A percentile compares a stretch with the other conserved stretches of the same genome.
Conservation (phyloP, 495 filamentous ascomycete species). For the Durotheca rogersii region DNA sequence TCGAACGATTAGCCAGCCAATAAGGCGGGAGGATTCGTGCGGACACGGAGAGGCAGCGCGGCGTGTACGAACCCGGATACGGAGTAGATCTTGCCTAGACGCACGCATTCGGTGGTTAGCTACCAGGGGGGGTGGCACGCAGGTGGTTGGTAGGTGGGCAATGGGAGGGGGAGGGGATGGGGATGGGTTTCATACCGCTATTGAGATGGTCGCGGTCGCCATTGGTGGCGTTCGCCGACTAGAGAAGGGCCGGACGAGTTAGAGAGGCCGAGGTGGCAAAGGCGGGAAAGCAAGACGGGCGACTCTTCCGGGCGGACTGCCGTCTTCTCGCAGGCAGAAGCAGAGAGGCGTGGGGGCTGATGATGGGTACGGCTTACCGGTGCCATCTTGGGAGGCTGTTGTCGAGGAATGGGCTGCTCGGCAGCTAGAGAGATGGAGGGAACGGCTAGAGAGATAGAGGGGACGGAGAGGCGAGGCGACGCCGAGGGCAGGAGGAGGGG, state of each 20-base stretch:
- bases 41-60: conserved; percentile 1
- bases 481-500: conserved; percentile 20
- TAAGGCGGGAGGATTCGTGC: not conserved
- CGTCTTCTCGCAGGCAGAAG: not conserved
- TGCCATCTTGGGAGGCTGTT: conserved; percentile 59
- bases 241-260: conserved; percentile 10
- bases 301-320: conserved; percentile 9
- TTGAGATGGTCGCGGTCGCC: conserved; percentile 43
- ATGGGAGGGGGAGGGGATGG: too few relatives aligned
- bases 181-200: conserved; percentile 35
- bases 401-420: conserved; percentile 19
- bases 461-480: conserved; percentile 13
- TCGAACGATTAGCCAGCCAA: conserved; percentile 33
- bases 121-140: not conserved
- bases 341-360: too few relatives aligned
- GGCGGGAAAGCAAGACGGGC: conserved; percentile 3
- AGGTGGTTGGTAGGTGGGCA: not conserved
- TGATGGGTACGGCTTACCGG: conserved; percentile 49
- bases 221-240: conserved; percentile 38
- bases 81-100: conserved; percentile 71
- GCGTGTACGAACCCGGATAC: conserved; percentile 66
- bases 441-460: conserved; percentile 22
- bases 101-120: conserved; percentile 35
- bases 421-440: conserved; percentile 38
- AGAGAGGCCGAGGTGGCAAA: conserved; percentile 13